Conservation (phyloP, 208 protist genomes). For the Trypanosoma melophagium region DNA sequence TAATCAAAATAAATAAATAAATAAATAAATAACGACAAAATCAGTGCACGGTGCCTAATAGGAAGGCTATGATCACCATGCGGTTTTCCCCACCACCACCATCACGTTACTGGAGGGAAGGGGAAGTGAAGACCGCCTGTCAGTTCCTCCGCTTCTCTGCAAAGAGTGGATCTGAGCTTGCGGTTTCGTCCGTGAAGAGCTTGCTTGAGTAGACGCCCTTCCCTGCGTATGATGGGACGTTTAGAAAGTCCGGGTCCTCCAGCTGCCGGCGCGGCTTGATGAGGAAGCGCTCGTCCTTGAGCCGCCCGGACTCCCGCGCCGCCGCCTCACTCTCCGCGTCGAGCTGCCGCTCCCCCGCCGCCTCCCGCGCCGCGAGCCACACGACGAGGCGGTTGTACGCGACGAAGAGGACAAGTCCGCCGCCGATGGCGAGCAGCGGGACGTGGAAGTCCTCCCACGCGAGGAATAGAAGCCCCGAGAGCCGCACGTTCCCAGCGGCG, state of each 20-base stretch:
- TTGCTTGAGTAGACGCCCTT: conserved; percentile 62
- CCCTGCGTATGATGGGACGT: conserved; percentile 65
- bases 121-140: conserved; percentile 26
- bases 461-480: conserved; percentile 40
- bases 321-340: conserved; percentile 48
- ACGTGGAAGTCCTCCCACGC: conserved; percentile 66
- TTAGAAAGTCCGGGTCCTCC: conserved; percentile 75
- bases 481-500: conserved; percentile 47
- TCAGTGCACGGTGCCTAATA: too few relatives aligned
- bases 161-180: conserved; percentile 29
- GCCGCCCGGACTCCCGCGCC: conserved; percentile 55
- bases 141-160: conserved; percentile 24
- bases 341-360: conserved; percentile 31
- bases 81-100: background rate
- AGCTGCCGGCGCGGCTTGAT: conserved; percentile 69
- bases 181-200: conserved; percentile 56
- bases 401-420: conserved; percentile 31
- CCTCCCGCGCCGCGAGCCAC: conserved; percentile 39
- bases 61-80: background rate
- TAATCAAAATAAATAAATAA: conserved; percentile 14
- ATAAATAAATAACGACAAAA: background rate
- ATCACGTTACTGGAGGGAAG: conserved; percentile 6
- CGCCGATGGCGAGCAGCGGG: conserved; percentile 36
- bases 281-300: conserved; percentile 66
- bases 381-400: conserved; percentile 59